Evolutionary conservation across 2,329 filamentous ascomycete genomes (phyloP).

Genomic region (Penicillium sp.): DNA sequence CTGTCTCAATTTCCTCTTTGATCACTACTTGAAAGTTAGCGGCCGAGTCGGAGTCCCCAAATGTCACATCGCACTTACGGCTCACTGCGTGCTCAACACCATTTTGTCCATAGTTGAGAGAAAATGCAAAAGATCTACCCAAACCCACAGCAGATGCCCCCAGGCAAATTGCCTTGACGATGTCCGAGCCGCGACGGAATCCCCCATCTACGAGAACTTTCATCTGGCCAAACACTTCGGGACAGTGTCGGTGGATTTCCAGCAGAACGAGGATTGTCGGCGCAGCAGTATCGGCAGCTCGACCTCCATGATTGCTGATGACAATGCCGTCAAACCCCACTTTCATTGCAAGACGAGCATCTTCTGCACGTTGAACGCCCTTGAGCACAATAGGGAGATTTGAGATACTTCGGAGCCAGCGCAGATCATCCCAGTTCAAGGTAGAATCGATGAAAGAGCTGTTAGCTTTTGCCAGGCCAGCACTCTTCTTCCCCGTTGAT

Average conservation of each 20-base stretch:
- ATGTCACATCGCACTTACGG: background rate
- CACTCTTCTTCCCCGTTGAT: slow-evolving; percentile 6
- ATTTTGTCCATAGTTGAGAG: slow-evolving; percentile 10
- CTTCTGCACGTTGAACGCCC: slow-evolving; percentile 11
- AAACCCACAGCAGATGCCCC: slow-evolving; percentile 56
- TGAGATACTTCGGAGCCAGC: slow-evolving; percentile 5
- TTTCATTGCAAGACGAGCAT: slow-evolving; percentile 8
- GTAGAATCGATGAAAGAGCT: slow-evolving; percentile 9
- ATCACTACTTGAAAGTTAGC: slow-evolving; percentile 5
- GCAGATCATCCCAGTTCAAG: slow-evolving; percentile 11
- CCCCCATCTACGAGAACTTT: slow-evolving; percentile 58
- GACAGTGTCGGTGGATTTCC: slow-evolving; percentile 52
- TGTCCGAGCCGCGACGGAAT: slow-evolving; percentile 54
- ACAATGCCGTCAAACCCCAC: slow-evolving; percentile 12
- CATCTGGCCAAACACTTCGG: slow-evolving; percentile 49
- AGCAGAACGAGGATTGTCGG: slow-evolving; percentile 53
- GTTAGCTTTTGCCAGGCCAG: slow-evolving; percentile 3
- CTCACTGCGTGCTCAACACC: slow-evolving; percentile 13
- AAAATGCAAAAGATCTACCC: slow-evolving; percentile 30
- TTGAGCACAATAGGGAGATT: slow-evolving; percentile 9
- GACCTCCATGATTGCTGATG: slow-evolving; percentile 56
- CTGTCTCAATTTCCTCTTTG: slow-evolving; percentile 10
- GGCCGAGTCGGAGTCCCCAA: background rate
- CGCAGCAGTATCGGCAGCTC: slow-evolving; percentile 52
- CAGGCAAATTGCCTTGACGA: slow-evolving; percentile 55